Conservation (phyloP, 2,329 filamentous ascomycete species). For the Plectosphaerella cucumerina region DNA sequence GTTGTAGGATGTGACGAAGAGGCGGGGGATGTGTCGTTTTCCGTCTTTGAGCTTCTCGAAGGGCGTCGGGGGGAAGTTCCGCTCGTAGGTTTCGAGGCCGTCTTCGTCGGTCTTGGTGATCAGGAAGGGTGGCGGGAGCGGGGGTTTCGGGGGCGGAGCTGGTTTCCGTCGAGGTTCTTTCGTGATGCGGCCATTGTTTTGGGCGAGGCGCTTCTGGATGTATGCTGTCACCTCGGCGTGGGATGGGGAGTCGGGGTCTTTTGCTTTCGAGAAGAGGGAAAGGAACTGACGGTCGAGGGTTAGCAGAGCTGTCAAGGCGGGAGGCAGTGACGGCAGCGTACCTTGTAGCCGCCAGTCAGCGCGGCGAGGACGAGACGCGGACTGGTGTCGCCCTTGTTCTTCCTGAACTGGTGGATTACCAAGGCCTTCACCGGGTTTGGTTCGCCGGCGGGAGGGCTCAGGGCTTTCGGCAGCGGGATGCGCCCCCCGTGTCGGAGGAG, state of each 20-base stretch:
- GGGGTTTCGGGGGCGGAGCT: constrained; percentile 10
- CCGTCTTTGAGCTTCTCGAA: constrained; percentile 35
- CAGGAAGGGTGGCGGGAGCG: constrained; percentile 24
- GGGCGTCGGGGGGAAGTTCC: constrained; percentile 43
- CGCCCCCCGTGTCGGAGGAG: constrained; percentile 55
- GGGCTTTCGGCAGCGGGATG: constrained; percentile 47
- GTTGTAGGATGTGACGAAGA: constrained; percentile 48
- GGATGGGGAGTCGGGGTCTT: constrained; percentile 31
- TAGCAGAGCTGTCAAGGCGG: neutral
- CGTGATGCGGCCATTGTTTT: constrained; percentile 11
- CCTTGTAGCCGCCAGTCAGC: constrained; percentile 66
- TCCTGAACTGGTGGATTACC: constrained; percentile 58
- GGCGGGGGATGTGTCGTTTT: constrained; percentile 51
- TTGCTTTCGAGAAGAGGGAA: constrained; percentile 32
- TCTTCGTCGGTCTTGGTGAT: constrained; percentile 26
- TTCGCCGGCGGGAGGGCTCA: constrained; percentile 20
- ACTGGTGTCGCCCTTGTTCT: constrained; percentile 55
- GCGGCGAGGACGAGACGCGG: constrained; percentile 56
- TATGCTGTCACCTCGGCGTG: constrained; percentile 35
- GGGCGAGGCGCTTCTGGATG: constrained; percentile 24
- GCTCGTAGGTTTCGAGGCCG: constrained; percentile 42
- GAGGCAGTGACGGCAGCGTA: constrained; percentile 19
- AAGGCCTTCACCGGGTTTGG: constrained; percentile 50
- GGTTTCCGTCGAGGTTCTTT: constrained; percentile 5
- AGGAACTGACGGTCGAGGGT: constrained; percentile 30